Base-by-base conservation (phyloP, 495 filamentous ascomycete genomes). In the Usnea hakonensis region DNA sequence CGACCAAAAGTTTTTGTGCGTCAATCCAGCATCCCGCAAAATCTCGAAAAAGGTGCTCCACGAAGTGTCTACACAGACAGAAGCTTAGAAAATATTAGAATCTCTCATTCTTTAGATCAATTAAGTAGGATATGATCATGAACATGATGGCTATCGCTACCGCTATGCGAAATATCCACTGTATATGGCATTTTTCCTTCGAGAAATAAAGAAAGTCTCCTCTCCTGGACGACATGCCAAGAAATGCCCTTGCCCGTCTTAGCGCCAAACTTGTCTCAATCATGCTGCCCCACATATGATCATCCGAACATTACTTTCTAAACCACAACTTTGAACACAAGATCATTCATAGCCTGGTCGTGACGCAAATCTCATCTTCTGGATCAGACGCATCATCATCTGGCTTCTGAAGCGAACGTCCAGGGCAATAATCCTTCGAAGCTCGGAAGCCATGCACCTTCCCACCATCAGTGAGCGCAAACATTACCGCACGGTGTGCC, bases 401-500 rank as follows among this genome's bases (percentile, higher is more conserved):
- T 48, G 43, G 26, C 21, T 41, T 9, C 9, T 17, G 17, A 41
- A 19, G 38, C 19, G 38, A 41, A 14, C 16, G 14, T 17, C 5
- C 16, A 41, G 38, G 38, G 7, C 43, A 28, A 50, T 23, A 4
- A 26, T 28, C 4, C 13, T 50, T 50, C 30, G 46, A 26, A 21
- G 9, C 21, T 37, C 1, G 16, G 32, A 11, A 26, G 36, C 36
- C 26, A 67, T 66, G 61, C 44, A 48, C 40, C 21, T 64, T 8
- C 67, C 67, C 32, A 67, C 64, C 38, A 69, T 69, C 30, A 61
- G 61, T 14, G 53, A 55, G 21, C 67, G 67, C 21, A 69, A 67
- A 54, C 55, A 69, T 38, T 62, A 58, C 50, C 61, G 67, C 13
- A 17, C 58, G 38, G 67, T 69, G 57, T 30, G 43, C 32, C 36